A percentile compares a stretch with the other conserved stretches of the same genome.
Evolutionary conservation across 1,139 yeast genomes (phyloP).

Genomic region (Arxiozyma heterogenica): DNA sequence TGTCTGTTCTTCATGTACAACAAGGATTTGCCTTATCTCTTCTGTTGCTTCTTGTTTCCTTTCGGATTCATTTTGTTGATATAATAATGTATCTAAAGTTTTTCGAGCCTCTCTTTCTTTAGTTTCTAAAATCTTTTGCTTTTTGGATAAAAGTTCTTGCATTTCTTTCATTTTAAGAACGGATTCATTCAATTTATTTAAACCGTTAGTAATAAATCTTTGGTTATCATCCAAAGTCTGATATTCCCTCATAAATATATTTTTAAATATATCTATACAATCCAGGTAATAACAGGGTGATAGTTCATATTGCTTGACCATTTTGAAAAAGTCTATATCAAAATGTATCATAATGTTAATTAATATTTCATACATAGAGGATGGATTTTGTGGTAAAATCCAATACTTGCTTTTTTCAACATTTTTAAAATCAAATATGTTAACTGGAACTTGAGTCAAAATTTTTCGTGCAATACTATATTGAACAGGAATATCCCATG

Average conservation of each 20-base stretch:
- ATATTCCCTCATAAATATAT: conserved; percentile 38
- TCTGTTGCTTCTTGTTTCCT: conserved; percentile 79
- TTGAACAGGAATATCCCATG: conserved; percentile 54
- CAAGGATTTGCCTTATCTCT: conserved; percentile 62
- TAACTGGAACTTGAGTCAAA: conserved; percentile 44
- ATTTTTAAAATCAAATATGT: conserved; percentile 35
- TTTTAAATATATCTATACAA: conserved; percentile 42
- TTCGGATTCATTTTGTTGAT: conserved; percentile 88
- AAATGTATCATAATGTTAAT: conserved; percentile 41
- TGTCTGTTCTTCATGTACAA: conserved; percentile 57
- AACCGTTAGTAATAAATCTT: conserved; percentile 62
- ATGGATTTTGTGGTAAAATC: conserved; percentile 10
- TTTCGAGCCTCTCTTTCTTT: conserved; percentile 65
- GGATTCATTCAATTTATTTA: conserved; percentile 69
- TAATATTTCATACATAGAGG: conserved; percentile 40
- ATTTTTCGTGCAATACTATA: conserved; percentile 41
- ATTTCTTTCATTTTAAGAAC: conserved; percentile 62
- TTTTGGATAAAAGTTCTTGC: conserved; percentile 44
- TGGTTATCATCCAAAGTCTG: conserved; percentile 54
- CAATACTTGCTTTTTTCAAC: conserved; percentile 26
- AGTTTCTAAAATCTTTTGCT: conserved; percentile 39
- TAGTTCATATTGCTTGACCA: conserved; percentile 31
- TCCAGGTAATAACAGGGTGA: conserved; percentile 53
- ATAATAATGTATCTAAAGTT: conserved; percentile 70
- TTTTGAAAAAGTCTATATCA: not conserved